Evolutionary conservation across 2,329 filamentous ascomycete genomes (phyloP).

Genomic region (Aspergillus ruber): DNA sequence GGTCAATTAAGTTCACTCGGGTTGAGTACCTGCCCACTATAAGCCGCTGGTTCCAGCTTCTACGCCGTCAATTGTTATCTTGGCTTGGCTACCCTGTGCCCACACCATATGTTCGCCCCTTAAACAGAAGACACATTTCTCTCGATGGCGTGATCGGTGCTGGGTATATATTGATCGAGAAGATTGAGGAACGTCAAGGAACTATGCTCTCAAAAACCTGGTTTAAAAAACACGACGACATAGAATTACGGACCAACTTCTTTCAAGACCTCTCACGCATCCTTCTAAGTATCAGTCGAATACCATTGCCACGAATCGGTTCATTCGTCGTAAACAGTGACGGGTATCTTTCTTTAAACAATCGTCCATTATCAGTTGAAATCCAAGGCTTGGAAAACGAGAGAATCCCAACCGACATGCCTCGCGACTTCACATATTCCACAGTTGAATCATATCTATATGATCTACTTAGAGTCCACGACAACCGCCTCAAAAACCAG

Average conservation of each 20-base stretch:
- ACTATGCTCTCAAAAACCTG: conserved; percentile 21
- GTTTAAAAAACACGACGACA: conserved; percentile 8
- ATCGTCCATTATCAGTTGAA: conserved; percentile 11
- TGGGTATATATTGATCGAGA: conserved; percentile 17
- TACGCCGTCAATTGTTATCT: conserved; percentile 3
- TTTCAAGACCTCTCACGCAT: conserved; percentile 12
- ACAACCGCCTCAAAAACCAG: no score
- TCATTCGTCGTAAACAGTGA: conserved; percentile 25
- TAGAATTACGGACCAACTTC: conserved; percentile 12
- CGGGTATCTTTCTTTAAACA: conserved; percentile 13
- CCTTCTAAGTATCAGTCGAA: conserved; percentile 11
- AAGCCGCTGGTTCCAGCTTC: conserved; percentile 1
- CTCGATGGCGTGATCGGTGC: background rate
- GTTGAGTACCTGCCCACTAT: conserved; percentile 6
- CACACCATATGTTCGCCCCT: conserved; percentile 2
- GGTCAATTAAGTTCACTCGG: conserved; percentile 3
- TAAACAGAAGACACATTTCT: no score
- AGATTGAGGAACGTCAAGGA: conserved; percentile 10
- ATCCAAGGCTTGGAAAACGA: conserved; percentile 1
- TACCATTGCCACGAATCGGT: conserved; percentile 26
- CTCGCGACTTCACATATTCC: no score
- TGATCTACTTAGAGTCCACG: no score
- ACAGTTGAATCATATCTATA: no score
- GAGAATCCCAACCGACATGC: no score
- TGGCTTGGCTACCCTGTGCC: conserved; percentile 3